phyloP scores from a whole-genome alignment of 768 basidiomycete genomes.

The Mycena sanguinolenta region DNA sequence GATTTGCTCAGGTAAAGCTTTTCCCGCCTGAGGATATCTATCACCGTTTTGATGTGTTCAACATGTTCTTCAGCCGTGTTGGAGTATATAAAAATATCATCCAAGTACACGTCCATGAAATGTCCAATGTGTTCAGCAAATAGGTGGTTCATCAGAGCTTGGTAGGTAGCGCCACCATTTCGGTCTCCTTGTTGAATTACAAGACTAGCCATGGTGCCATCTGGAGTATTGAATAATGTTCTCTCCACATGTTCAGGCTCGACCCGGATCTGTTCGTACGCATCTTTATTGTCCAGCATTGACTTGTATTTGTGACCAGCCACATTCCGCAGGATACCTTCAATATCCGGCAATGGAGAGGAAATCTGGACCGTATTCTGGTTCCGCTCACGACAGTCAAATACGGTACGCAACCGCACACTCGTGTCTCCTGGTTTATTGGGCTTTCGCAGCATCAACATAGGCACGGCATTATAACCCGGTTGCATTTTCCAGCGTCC shows the following conservation, averaged over 20 bases:
- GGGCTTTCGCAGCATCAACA: conserved; percentile 40
- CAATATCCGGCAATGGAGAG: too few relatives aligned
- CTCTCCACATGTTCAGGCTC: conserved; percentile 43
- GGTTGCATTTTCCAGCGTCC: conserved; percentile 40
- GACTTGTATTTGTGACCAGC: too few relatives aligned
- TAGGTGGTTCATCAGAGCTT: conserved; percentile 60
- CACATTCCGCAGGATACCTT: too few relatives aligned
- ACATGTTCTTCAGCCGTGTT: conserved; percentile 51
- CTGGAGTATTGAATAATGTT: conserved; percentile 49
- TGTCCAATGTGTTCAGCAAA: too few relatives aligned
- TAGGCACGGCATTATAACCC: conserved; percentile 39
- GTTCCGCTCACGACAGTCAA: too few relatives aligned
- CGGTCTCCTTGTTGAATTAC: conserved; percentile 49
- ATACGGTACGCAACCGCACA: conserved; percentile 38
- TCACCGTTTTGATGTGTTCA: conserved; percentile 44
- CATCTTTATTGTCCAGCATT: too few relatives aligned
- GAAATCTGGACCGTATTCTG: too few relatives aligned
- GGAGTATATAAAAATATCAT: conserved; percentile 58
- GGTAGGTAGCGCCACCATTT: conserved; percentile 52
- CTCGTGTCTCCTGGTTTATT: conserved; percentile 9
- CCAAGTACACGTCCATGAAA: too few relatives aligned
- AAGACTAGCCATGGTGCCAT: conserved; percentile 56
- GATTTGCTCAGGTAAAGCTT: conserved; percentile 50
- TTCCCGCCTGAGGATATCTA: conserved; percentile 49
- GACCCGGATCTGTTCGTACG: conserved; percentile 56